These are phyloP conservation scores for Neofusicoccum laricinum DNA, from an alignment of 2,329 filamentous ascomycete genomes.

Conservation along the genomic window DNA sequence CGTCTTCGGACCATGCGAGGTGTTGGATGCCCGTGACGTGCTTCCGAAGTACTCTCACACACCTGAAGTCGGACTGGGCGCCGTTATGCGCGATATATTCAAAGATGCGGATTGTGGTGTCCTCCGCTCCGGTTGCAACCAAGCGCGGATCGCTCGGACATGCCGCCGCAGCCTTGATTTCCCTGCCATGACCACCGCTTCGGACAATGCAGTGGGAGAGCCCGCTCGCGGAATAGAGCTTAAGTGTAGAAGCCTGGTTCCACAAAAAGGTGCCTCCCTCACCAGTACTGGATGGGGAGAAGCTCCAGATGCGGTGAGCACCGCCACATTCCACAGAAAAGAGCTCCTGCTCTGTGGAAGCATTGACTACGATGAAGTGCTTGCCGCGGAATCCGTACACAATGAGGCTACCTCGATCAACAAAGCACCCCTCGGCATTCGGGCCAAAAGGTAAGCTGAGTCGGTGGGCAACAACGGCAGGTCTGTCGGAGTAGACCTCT, in stretches of 20 bases:
- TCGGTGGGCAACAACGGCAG: constrained; percentile 58
- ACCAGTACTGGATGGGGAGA: constrained; percentile 30
- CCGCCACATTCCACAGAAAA: constrained; percentile 78
- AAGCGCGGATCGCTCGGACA: constrained; percentile 35
- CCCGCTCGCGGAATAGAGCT: constrained; percentile 40
- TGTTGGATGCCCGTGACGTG: constrained; percentile 84
- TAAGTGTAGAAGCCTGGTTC: constrained; percentile 64
- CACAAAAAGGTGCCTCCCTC: constrained; percentile 63
- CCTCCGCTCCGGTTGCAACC: constrained; percentile 67
- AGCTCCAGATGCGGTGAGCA: constrained; percentile 74
- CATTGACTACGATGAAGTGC: constrained; percentile 79
- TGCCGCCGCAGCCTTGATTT: constrained; percentile 67
- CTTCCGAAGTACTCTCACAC: constrained; percentile 65
- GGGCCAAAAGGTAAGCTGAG: constrained; percentile 69
- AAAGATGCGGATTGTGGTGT: constrained; percentile 75
- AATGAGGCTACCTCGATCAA: constrained; percentile 59
- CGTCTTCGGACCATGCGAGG: constrained; percentile 67
- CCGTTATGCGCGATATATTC: constrained; percentile 34
- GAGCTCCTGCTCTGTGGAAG: constrained; percentile 66
- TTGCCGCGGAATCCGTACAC: constrained; percentile 80
- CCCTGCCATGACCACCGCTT: constrained; percentile 76
- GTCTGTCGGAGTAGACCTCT: constrained; percentile 26
- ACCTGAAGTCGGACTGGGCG: constrained; percentile 31
- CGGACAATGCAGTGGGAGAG: constrained; percentile 54
- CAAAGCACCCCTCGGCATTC: constrained; percentile 70